phyloP scores from a whole-genome alignment of 306 rosid genomes.

The Quercus robur region DNA sequence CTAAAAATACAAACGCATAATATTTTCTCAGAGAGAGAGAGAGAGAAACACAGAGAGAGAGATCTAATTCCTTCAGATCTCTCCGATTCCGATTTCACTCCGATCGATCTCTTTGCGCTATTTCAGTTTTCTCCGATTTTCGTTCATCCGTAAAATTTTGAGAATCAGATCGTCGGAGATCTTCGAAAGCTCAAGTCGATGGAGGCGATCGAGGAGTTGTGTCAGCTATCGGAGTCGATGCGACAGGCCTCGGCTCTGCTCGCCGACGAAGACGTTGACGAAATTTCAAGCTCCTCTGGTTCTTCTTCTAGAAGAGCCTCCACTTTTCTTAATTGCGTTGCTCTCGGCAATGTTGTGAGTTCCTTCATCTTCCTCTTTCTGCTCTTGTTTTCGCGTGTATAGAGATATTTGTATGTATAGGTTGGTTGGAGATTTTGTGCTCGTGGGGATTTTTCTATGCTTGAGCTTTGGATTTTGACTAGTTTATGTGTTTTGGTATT shows the following conservation, averaged over 20 bases:
- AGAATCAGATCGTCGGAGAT: slow-evolving; percentile 1
- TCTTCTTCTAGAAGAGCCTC: slow-evolving; percentile 67
- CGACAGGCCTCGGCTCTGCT: slow-evolving; percentile 84
- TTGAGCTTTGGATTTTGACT: too few relatives aligned
- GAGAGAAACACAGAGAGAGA: neutral
- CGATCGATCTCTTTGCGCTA: slow-evolving; percentile 4
- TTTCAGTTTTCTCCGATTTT: neutral
- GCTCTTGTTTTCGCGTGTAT: neutral
- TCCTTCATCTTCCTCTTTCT: neutral
- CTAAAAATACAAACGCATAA: neutral
- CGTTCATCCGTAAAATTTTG: neutral
- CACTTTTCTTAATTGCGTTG: slow-evolving; percentile 91
- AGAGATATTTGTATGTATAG: neutral
- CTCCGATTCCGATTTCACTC: slow-evolving; percentile 11
- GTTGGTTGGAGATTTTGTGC: too few relatives aligned
- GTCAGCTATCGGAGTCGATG: slow-evolving; percentile 84
- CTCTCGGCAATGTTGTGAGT: slow-evolving; percentile 93
- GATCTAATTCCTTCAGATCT: slow-evolving; percentile 8
- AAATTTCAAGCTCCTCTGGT: slow-evolving; percentile 34
- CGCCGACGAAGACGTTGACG: slow-evolving; percentile 94
- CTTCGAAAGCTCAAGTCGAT: slow-evolving; percentile 30
- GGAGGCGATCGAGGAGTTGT: slow-evolving; percentile 97
- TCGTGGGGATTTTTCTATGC: too few relatives aligned
- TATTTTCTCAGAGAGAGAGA: neutral
- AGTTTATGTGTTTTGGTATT: too few relatives aligned